These are phyloP conservation scores for Starmerella powellii DNA, from an alignment of 805 yeast genomes.

Conservation along the genomic window DNA sequence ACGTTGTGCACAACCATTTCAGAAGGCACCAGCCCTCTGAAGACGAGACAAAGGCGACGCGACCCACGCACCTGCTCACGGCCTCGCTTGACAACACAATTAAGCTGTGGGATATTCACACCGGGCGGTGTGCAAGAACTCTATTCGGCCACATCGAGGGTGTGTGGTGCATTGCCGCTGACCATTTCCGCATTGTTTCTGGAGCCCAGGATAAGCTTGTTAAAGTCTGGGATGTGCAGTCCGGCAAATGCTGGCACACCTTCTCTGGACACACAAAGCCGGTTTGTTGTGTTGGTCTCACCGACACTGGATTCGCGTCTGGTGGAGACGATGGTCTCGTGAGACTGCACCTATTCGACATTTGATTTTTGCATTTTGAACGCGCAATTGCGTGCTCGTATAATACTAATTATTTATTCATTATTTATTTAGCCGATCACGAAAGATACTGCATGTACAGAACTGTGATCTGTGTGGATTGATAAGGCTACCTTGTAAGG, in stretches of 20 bases:
- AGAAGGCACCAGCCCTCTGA: constrained; percentile 8
- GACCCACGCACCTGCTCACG: constrained; percentile 75
- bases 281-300: constrained; percentile 58
- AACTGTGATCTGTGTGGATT: background rate
- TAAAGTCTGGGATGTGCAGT: constrained; percentile 92
- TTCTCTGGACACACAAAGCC: constrained; percentile 58
- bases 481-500: too few species aligned
- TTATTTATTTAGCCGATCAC: constrained; percentile 3
- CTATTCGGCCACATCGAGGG: constrained; percentile 98
- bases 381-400: background rate
- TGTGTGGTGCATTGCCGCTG: constrained; percentile 94
- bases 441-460: background rate
- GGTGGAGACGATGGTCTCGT: constrained; percentile 84
- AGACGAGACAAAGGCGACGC: constrained; percentile 19
- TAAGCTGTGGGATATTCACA: constrained; percentile 77
- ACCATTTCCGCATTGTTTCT: constrained; percentile 82
- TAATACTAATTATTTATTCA: background rate
- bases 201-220: constrained; percentile 88
- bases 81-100: constrained; percentile 88
- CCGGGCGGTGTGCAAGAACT: constrained; percentile 82
- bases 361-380: too few species aligned
- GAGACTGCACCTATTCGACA: constrained; percentile 66
- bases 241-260: constrained; percentile 88
- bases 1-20: constrained; percentile 6
- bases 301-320: constrained; percentile 79